Base-by-base conservation (phyloP, 805 yeast genomes). In the Lipomyces oligophaga region DNA sequence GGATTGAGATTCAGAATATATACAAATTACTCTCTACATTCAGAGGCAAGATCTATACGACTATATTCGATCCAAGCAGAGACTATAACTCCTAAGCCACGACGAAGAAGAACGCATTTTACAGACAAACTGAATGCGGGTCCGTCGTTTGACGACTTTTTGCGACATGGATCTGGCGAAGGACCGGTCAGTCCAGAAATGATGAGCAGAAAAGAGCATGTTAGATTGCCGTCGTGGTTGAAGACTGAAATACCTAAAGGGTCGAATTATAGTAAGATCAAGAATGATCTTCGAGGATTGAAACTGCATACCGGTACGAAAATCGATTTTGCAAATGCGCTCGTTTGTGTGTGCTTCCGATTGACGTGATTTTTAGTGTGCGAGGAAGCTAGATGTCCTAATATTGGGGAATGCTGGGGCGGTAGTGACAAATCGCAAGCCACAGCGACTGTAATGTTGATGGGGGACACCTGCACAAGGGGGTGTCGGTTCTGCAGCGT, bases 371-470 rank as follows among this genome's bases (percentile, higher is more conserved):
- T 16, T 7, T 11, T 21, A 49, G 99, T 93, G 25, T 93, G 99
- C 68, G 97, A 93, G 67, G 98, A 93, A 63, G 98, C 98, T 3
- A 83, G 93, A 63, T 93, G 99, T 68, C 99, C 99, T n/a, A 93
- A 93, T 65, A 93, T 93, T 53, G 96, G 97, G 42, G 99, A 93
- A 66, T 93, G 99, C 68, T 93, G 99, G 99, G 97, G 98, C 45
- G 98, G 98, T 25, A 79, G 81, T 60, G 80, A 76, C 59, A 77
- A 89, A 65, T 79, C 90, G 5, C 90, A 87, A 54, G 97, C 98
- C 3, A 87, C 96, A 5, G 96, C 96, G 4, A 93, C 99, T 1
- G 93, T 93, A 58, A 93, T 93, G 99, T 73, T 93, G 48, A 75
- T 93, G 77, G 99, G 99, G 52, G 99, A 93, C 61, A 93, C 98